These are phyloP conservation scores for Leccinum variicolor DNA, from an alignment of 768 basidiomycete genomes.

Conservation along the genomic window DNA sequence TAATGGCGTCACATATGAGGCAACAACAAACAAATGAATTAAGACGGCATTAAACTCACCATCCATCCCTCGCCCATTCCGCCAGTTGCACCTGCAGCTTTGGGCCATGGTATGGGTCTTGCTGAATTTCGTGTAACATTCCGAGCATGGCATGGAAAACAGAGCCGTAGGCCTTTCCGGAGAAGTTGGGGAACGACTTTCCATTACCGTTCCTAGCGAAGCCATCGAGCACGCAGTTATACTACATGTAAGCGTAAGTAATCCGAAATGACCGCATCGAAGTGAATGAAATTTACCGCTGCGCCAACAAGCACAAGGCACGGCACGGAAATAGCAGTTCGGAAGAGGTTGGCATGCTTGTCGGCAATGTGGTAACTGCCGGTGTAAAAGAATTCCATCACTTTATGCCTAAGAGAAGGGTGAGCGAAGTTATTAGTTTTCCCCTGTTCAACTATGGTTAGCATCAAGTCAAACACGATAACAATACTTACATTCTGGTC, in stretches of 20 bases:
- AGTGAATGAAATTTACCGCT: neutral
- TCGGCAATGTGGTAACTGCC: neutral
- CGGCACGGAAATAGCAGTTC: neutral
- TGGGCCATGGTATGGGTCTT: neutral
- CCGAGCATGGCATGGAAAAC: neutral
- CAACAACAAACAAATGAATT: neutral
- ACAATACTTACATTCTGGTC: neutral
- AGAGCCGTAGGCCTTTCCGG: neutral
- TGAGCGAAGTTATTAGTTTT: neutral
- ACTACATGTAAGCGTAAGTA: too few relatives aligned
- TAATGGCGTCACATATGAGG: neutral
- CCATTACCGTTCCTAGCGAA: too few relatives aligned
- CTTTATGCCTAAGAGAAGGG: neutral
- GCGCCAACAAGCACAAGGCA: neutral
- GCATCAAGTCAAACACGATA: neutral
- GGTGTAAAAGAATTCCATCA: neutral
- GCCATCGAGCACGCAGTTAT: too few relatives aligned
- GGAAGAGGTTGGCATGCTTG: neutral
- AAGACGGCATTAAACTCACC: neutral
- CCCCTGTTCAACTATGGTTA: neutral
- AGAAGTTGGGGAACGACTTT: neutral
- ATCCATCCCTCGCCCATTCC: neutral
- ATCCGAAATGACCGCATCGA: too few relatives aligned
- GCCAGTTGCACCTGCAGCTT: neutral
- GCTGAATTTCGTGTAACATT: neutral